phyloP scores from a whole-genome alignment of 257 asterid genomes.

The Euphrasia confusa region DNA sequence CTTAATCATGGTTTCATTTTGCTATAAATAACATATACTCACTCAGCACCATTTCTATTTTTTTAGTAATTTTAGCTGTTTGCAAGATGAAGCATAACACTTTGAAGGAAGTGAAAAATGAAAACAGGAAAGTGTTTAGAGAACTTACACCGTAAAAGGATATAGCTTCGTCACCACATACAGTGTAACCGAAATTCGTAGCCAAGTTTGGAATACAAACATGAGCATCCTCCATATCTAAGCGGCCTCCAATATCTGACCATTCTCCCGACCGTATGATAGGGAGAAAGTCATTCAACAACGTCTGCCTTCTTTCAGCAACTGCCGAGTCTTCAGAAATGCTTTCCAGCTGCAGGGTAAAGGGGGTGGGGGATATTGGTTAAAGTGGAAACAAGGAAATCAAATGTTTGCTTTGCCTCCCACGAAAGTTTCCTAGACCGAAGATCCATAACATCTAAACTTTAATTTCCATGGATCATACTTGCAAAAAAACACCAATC shows the following conservation, averaged over 20 bases:
- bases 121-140: conserved; percentile 24
- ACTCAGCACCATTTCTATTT: too few species aligned
- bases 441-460: too few species aligned
- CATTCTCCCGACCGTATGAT: conserved; percentile 73
- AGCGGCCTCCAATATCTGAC: conserved; percentile 75
- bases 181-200: conserved; percentile 44
- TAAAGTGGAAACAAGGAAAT: too few species aligned
- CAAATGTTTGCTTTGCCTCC: too few species aligned
- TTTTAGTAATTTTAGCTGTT: too few species aligned
- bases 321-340: conserved; percentile 55
- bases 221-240: conserved; percentile 85
- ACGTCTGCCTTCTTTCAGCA: conserved; percentile 31
- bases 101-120: not conserved
- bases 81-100: too few species aligned
- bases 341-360: conserved; percentile 61
- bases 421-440: too few species aligned
- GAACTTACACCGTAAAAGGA: conserved; percentile 95
- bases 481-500: too few species aligned
- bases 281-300: conserved; percentile 43
- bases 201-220: conserved; percentile 76
- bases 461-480: too few species aligned
- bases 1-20: too few species aligned
- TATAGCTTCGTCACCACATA: conserved; percentile 59
- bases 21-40: too few species aligned
- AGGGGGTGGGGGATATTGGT: too few species aligned